Conservation (phyloP, 768 basidiomycete species). For the Serendipita sp. region DNA sequence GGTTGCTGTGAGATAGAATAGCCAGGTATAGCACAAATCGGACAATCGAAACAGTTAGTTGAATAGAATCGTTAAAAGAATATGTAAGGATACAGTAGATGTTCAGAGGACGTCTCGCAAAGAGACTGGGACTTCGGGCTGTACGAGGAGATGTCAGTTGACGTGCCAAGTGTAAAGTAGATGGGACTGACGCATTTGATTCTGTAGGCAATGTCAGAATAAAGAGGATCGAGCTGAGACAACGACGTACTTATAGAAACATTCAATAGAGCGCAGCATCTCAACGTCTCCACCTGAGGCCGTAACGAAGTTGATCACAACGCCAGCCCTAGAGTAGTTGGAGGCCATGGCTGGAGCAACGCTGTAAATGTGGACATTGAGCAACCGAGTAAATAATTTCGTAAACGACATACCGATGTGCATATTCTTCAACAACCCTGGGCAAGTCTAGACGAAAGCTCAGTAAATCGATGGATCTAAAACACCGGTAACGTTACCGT, state of each 20-base stretch:
- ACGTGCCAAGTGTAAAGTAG: background rate
- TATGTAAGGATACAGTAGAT: conserved; percentile 12
- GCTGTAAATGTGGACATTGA: conserved; percentile 25
- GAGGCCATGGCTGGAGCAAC: conserved; percentile 81
- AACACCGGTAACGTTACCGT: conserved; percentile 34
- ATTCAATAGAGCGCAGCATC: conserved; percentile 96
- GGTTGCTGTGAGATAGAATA: background rate
- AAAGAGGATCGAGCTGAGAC: conserved; percentile 9
- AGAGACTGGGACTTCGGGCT: conserved; percentile 86
- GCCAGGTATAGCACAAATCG: background rate
- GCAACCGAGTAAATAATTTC: background rate
- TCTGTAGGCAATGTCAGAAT: conserved; percentile 23
- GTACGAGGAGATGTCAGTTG: conserved; percentile 12
- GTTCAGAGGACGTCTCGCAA: conserved; percentile 76
- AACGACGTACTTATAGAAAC: conserved; percentile 75
- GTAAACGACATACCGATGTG: conserved; percentile 52
- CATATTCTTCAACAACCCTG: conserved; percentile 94
- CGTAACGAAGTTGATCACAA: conserved; percentile 92
- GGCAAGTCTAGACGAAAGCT: conserved; percentile 49
- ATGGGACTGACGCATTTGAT: conserved; percentile 69
- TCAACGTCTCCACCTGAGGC: conserved; percentile 97
- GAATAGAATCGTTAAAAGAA: background rate
- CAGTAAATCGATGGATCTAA: background rate
- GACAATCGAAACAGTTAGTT: background rate
- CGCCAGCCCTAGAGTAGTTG: conserved; percentile 69